A percentile compares a stretch with the other conserved stretches of the same genome.
Conservation (phyloP, 257 asterid genomes). For the Nicotiana paniculata region DNA sequence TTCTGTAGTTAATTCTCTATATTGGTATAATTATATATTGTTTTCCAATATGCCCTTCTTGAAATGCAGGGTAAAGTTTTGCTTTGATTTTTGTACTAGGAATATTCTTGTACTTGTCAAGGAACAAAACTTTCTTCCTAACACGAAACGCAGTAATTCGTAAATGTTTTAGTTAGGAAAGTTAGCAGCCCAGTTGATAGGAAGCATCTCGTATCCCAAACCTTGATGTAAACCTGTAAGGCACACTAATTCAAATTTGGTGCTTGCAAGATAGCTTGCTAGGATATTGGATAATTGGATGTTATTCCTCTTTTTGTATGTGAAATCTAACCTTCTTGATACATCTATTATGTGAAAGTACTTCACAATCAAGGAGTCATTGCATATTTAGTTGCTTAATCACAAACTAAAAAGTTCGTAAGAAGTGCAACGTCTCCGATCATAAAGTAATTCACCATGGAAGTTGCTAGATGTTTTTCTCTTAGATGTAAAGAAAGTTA, state of each 20-base stretch:
- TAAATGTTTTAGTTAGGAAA: background rate
- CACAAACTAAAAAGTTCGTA: background rate
- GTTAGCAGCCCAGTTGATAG: background rate
- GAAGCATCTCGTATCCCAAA: background rate
- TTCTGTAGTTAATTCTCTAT: background rate
- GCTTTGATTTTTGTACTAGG: background rate
- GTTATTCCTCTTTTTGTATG: background rate
- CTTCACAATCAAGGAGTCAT: background rate
- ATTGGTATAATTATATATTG: background rate
- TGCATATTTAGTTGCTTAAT: background rate
- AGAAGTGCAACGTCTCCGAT: background rate
- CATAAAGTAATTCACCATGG: background rate
- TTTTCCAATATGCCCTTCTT: background rate
- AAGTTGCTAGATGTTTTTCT: background rate
- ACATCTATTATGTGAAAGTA: background rate
- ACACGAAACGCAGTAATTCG: background rate
- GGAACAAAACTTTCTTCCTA: background rate
- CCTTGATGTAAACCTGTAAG: background rate
- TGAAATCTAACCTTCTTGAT: background rate
- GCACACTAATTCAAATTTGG: background rate
- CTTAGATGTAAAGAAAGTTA: background rate
- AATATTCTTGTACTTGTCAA: background rate
- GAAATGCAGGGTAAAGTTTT: background rate
- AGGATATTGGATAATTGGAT: background rate
- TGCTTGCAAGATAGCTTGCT: background rate